Percentiles rank a stretch among this genome's conserved stretches.
These are phyloP conservation scores for Triticum urartu DNA, from an alignment of 176 grass and related monocot genomes.

Conservation along the genomic window DNA sequence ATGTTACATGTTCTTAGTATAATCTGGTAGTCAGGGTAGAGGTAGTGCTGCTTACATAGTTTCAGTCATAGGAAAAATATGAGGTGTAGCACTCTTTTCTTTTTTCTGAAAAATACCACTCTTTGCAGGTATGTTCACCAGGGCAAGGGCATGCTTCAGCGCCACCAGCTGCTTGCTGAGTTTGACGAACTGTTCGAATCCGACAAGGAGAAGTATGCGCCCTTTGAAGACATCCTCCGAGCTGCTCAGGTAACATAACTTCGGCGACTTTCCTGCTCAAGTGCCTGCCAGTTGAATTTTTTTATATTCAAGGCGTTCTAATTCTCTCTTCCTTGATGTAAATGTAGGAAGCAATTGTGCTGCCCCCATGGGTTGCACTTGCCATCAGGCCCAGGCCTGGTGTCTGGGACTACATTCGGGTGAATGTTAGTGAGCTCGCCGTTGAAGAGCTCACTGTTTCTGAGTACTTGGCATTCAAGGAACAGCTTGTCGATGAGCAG, in stretches of 20 bases:
- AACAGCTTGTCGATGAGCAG: slow-evolving; percentile 77
- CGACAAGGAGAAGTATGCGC: slow-evolving; percentile 75
- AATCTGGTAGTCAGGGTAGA: not conserved
- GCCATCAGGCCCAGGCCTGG: slow-evolving; percentile 96
- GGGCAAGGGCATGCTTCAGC: slow-evolving; percentile 93
- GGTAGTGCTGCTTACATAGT: not conserved
- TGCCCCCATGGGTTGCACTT: slow-evolving; percentile 82
- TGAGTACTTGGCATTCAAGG: slow-evolving; percentile 97
- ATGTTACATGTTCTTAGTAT: not conserved
- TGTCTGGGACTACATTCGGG: slow-evolving; percentile 95
- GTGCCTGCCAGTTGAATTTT: not conserved
- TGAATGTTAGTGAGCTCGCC: slow-evolving; percentile 88
- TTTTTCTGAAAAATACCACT: slow-evolving; percentile 24
- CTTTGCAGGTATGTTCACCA: slow-evolving; percentile 77
- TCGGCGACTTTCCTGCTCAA: not conserved
- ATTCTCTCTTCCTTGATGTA: not conserved
- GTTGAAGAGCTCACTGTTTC: slow-evolving; percentile 80
- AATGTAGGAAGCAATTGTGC: slow-evolving; percentile 86
- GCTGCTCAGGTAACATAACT: slow-evolving; percentile 72
- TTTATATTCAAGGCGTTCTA: not conserved
- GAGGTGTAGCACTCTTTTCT: not conserved
- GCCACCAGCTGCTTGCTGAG: slow-evolving; percentile 83
- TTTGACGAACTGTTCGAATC: slow-evolving; percentile 62
- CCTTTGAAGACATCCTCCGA: slow-evolving; percentile 80
- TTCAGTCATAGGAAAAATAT: not conserved